phyloP scores from a whole-genome alignment of 257 asterid genomes.

The Solanum gandarillasii region DNA sequence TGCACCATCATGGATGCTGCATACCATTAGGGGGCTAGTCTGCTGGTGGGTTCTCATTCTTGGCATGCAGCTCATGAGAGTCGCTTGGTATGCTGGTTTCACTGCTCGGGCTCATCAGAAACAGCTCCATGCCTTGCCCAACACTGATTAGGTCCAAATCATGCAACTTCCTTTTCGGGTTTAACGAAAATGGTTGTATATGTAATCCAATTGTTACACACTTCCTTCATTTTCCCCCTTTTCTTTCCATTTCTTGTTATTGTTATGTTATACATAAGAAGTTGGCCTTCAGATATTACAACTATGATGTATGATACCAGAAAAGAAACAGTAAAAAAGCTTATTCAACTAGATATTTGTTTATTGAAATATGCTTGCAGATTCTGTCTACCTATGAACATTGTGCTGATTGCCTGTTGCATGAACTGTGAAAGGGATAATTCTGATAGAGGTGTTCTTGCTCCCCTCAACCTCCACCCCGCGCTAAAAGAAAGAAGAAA shows the following conservation, averaged over 20 bases:
- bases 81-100: constrained; percentile 93
- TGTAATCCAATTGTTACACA: not conserved
- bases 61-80: constrained; percentile 94
- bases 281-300: not conserved
- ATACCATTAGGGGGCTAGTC: constrained; percentile 60
- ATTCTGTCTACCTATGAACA: not conserved
- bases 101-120: constrained; percentile 34
- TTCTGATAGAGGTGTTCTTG: not conserved
- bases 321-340: not conserved
- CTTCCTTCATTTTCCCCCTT: not conserved
- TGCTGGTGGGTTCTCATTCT: constrained; percentile 95
- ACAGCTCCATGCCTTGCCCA: constrained; percentile 10
- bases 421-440: not conserved
- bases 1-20: constrained; percentile 69
- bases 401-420: not conserved
- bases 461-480: not conserved
- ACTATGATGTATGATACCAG: not conserved
- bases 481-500: not conserved
- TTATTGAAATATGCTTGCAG: not conserved
- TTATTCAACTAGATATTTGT: not conserved
- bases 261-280: not conserved
- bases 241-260: not conserved
- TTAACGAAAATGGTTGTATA: not conserved
- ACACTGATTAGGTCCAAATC: not conserved
- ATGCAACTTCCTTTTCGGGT: not conserved